Evolutionary conservation across 1,284 basidiomycete species (phyloP).

Genomic region (Omphalotus olearius): DNA sequence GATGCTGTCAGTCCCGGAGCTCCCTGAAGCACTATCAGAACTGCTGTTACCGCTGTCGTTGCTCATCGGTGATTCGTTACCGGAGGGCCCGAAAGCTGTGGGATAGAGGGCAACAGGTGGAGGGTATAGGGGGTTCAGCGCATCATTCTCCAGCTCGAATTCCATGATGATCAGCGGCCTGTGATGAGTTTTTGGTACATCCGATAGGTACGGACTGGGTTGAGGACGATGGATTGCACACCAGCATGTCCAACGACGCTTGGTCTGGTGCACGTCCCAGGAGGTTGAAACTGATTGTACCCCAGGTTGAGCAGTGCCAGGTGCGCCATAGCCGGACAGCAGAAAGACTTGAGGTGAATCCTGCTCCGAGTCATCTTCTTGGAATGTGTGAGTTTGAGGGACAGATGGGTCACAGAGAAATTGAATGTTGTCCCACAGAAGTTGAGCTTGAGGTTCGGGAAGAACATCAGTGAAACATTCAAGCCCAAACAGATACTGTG

Average conservation of each 20-base stretch:
- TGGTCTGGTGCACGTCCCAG: constrained; percentile 19
- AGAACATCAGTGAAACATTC: constrained; percentile 77
- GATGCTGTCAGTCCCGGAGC: constrained; percentile 17
- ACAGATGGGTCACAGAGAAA: constrained; percentile 48
- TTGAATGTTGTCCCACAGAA: constrained; percentile 78
- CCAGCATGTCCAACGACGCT: constrained; percentile 79
- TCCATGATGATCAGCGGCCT: constrained; percentile 62
- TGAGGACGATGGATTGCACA: constrained; percentile 70
- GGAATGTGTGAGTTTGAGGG: constrained; percentile 18
- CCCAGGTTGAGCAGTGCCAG: constrained; percentile 40
- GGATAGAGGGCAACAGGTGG: constrained; percentile 19
- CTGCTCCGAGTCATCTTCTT: constrained; percentile 38
- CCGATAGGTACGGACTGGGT: constrained; percentile 24
- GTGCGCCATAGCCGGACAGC: constrained; percentile 68
- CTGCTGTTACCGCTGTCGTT: constrained; percentile 6
- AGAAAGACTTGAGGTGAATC: constrained; percentile 71
- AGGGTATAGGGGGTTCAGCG: constrained; percentile 71
- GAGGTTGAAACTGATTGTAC: constrained; percentile 17
- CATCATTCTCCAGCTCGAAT: constrained; percentile 78
- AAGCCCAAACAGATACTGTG: constrained; percentile 73
- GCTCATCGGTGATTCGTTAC: constrained; percentile 12
- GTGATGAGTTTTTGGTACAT: constrained; percentile 3
- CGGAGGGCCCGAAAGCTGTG: constrained; percentile 17
- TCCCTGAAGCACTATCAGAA: constrained; percentile 14
- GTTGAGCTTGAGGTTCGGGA: constrained; percentile 64